Evolutionary conservation across 2,329 filamentous ascomycete species (phyloP).

Genomic region (Botrytis sinoallii): DNA sequence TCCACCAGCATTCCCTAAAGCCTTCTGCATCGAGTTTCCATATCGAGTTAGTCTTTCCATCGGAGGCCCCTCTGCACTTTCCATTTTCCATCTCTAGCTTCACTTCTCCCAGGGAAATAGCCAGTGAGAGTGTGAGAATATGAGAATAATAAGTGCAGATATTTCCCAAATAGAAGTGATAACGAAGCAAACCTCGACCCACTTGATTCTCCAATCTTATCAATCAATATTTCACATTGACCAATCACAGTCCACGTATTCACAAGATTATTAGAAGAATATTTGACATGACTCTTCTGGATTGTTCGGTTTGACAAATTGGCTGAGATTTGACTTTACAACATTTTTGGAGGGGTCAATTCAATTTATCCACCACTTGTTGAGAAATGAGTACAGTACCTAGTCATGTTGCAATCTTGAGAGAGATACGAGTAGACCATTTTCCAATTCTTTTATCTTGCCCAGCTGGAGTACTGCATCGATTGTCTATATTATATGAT

Average conservation of each 20-base stretch:
- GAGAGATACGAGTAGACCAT: background rate
- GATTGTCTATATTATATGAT: background rate
- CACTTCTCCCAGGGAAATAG: background rate
- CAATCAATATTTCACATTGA: background rate
- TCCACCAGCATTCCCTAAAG: background rate
- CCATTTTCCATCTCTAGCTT: background rate
- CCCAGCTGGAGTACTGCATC: background rate
- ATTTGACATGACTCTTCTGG: slow-evolving; percentile 7
- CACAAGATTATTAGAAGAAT: background rate
- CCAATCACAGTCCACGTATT: background rate
- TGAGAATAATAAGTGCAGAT: background rate
- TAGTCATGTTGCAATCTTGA: background rate
- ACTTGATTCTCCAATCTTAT: slow-evolving; percentile 6
- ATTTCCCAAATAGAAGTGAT: background rate
- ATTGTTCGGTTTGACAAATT: slow-evolving; percentile 11
- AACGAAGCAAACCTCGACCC: background rate
- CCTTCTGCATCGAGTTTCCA: background rate
- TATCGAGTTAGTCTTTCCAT: background rate
- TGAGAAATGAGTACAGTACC: background rate
- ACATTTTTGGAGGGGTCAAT: background rate
- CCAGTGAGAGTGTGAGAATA: background rate
- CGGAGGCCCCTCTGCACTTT: background rate
- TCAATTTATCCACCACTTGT: background rate
- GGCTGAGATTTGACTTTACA: background rate
- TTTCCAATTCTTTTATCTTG: background rate